Evolutionary conservation across 225 moss, liverwort and hornwort species (phyloP), one percentile per base, ranked within the genome.

Genomic region (Polytrichum commune): DNA sequence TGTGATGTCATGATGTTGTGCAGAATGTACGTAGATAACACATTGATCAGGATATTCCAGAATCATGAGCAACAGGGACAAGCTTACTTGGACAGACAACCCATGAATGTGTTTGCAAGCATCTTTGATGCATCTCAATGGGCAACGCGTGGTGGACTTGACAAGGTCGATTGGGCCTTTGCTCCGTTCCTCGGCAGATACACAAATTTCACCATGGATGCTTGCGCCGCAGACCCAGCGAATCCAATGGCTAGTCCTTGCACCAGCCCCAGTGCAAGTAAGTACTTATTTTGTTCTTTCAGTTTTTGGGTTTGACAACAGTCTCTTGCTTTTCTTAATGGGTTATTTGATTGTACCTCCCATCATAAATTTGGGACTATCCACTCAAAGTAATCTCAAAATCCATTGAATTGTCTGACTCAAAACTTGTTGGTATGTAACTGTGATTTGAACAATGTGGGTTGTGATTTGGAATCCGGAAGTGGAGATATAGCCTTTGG

Each of bases 111-210:
- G 0, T 77, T 77, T 29, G 32, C 72, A 62, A 78, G 79, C 29
- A 29, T 86, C 18, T 91, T 88, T 57, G 89, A 91, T 30, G 91
- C 73, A 56, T 86, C 85, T 13, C 19, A 46, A 8, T 89, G 88
- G 91, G 88, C 86, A 1, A 91, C 88, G 4, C 71, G 69, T 4
- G 82, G 79, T 19, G 86, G 82, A 5, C 55, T 9, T 19, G 82
- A 83, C n/a, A 75, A 73, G 56, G 69, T 86, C 27, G 60, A 89
- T 60, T 91, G 71, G 61, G 16, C 19, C 27, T 19, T 67, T 29
- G 74, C 84, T 26, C 86, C 86, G 1, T 89, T 91, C 66, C 20
- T 54, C 30, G 78, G 35, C 22, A 6, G 16, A 0, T 89, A 77
- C 61, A 54, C 66, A 4, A 54, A 64, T 35, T 86, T 86, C 70